Percentiles rank a stretch among this genome's conserved stretches.
Conservation (phyloP, 2,329 filamentous ascomycete species). For the Aspergillus luchuensis region DNA sequence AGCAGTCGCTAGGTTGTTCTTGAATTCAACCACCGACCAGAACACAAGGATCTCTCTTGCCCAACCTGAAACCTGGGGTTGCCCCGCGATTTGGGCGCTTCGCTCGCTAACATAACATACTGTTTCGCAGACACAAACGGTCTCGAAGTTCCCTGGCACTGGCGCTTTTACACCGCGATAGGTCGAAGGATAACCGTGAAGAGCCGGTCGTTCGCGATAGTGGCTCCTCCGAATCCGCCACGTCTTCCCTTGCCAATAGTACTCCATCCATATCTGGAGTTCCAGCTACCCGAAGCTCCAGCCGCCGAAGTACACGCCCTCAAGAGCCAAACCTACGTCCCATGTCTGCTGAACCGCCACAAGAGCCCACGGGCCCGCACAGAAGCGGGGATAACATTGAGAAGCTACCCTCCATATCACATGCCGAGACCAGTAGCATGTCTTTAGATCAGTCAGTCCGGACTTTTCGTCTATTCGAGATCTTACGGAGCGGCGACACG, state of each 20-base stretch:
- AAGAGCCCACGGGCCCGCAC: slow-evolving; percentile 32
- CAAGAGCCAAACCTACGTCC: slow-evolving; percentile 26
- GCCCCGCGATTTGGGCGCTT: slow-evolving; percentile 10
- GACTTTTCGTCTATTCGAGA: slow-evolving; percentile 93
- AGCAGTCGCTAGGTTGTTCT: not conserved
- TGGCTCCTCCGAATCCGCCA: slow-evolving; percentile 30
- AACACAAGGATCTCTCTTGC: not conserved
- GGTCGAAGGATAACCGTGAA: slow-evolving; percentile 47
- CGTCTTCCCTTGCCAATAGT: slow-evolving; percentile 28
- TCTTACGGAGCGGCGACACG: slow-evolving; percentile 85
- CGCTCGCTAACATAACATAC: slow-evolving; percentile 36
- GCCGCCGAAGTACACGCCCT: slow-evolving; percentile 30
- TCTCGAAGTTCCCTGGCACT: slow-evolving; percentile 57
- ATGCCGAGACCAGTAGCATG: slow-evolving; percentile 38
- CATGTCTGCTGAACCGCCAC: slow-evolving; percentile 26
- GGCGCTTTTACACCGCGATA: slow-evolving; percentile 57
- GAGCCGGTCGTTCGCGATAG: slow-evolving; percentile 26
- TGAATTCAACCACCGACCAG: not conserved
- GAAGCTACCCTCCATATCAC: slow-evolving; percentile 37
- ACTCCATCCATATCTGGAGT: slow-evolving; percentile 32
- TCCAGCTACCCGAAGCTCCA: slow-evolving; percentile 35
- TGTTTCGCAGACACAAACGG: slow-evolving; percentile 51
- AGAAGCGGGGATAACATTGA: slow-evolving; percentile 31
- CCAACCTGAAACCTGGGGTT: not conserved
- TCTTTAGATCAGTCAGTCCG: slow-evolving; percentile 90